Conservation (phyloP, 2,329 filamentous ascomycete species). For the Ceratocystis smalleyi region DNA sequence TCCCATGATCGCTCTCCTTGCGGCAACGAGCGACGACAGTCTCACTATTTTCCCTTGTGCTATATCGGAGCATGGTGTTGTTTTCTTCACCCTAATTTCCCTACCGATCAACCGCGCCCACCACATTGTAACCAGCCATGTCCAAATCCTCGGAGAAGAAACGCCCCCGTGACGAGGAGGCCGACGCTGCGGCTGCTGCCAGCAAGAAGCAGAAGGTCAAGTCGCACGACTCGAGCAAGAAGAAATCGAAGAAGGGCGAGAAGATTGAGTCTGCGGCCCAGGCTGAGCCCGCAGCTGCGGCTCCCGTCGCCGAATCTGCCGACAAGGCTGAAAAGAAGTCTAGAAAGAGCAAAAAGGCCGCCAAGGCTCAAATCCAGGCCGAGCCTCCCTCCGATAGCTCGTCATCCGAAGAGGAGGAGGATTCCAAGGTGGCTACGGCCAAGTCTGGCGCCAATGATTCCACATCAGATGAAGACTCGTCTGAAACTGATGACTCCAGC, state of each 20-base stretch:
- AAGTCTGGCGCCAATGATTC: constrained; percentile 21
- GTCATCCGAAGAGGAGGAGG: background rate
- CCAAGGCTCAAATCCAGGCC: constrained; percentile 18
- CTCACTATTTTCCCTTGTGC: background rate
- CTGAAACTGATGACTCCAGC: constrained; percentile 18
- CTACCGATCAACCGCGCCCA: background rate
- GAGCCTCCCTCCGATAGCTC: constrained; percentile 13
- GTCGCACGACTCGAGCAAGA: constrained; percentile 26
- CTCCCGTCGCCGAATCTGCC: background rate
- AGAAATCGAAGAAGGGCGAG: constrained; percentile 17
- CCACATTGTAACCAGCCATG: background rate
- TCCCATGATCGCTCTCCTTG: background rate
- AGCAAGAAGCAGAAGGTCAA: constrained; percentile 37
- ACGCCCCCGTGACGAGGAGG: constrained; percentile 31
- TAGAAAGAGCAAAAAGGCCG: constrained; percentile 22
- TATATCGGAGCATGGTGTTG: too few species aligned
- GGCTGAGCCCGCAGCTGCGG: constrained; percentile 11
- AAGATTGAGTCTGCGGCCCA: constrained; percentile 13
- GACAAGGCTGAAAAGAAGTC: constrained; percentile 12
- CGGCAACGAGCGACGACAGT: background rate
- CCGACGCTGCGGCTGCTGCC: constrained; percentile 25
- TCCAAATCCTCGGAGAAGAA: constrained; percentile 28
- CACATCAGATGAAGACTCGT: constrained; percentile 20
- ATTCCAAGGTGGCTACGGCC: constrained; percentile 17
- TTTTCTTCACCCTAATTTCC: background rate